A percentile compares a stretch with the other conserved stretches of the same genome.
These are phyloP conservation scores for Aulographum hederae DNA, from an alignment of 2,329 filamentous ascomycete species.

Conservation along the genomic window DNA sequence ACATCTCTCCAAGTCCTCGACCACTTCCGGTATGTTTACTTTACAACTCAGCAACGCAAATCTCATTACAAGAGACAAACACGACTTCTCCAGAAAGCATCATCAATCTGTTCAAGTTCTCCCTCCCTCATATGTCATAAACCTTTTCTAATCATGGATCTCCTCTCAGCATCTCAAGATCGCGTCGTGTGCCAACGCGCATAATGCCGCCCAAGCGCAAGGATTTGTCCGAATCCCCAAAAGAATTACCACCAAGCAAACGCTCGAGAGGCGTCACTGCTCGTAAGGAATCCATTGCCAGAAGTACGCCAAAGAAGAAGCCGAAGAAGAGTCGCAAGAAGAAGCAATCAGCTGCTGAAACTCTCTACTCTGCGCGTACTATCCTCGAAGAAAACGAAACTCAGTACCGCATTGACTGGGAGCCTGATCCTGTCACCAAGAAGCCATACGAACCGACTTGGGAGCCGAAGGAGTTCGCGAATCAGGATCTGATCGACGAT, in stretches of 20 bases:
- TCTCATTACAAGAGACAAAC: too few relatives aligned
- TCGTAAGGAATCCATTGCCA: not conserved
- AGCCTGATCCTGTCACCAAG: slow-evolving; percentile 30
- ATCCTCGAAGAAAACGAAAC: slow-evolving; percentile 16
- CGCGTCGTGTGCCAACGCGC: not conserved
- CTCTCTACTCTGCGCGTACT: slow-evolving; percentile 9
- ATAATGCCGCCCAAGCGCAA: not conserved
- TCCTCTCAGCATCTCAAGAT: not conserved
- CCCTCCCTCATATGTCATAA: too few relatives aligned
- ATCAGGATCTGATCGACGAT: slow-evolving; percentile 14
- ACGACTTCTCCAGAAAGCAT: too few relatives aligned
- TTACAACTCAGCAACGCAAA: too few relatives aligned
- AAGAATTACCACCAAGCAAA: not conserved
- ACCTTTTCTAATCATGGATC: not conserved
- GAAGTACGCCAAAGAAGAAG: too few relatives aligned
- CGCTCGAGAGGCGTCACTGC: not conserved
- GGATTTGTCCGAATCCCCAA: not conserved
- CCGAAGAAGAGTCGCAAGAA: too few relatives aligned
- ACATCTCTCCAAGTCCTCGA: too few relatives aligned
- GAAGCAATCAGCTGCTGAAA: not conserved
- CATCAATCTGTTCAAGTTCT: too few relatives aligned
- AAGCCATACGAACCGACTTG: slow-evolving; percentile 31
- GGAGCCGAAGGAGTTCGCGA: slow-evolving; percentile 24
- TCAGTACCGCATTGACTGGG: slow-evolving; percentile 40
- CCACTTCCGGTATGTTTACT: too few relatives aligned